These are phyloP conservation scores for Russula sp. DNA, from an alignment of 768 basidiomycete genomes.

Conservation along the genomic window DNA sequence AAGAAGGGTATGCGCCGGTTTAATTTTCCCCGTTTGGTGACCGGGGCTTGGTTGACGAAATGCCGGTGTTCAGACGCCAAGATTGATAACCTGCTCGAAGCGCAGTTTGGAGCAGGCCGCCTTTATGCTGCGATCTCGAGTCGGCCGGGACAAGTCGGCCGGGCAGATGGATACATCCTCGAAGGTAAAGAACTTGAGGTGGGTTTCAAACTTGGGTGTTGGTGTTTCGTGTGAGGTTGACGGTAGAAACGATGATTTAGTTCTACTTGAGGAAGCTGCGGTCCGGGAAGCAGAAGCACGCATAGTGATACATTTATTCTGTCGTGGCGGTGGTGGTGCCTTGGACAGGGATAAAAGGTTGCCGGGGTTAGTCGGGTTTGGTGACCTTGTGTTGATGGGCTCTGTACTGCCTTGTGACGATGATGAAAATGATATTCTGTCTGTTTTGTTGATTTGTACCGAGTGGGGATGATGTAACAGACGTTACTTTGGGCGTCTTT, in stretches of 20 bases:
- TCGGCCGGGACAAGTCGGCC: conserved; percentile 95
- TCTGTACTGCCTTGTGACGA: background rate
- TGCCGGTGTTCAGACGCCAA: conserved; percentile 63
- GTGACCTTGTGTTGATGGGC: background rate
- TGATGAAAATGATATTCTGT: conserved; percentile 4
- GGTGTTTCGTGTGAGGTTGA: background rate
- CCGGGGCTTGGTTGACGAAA: conserved; percentile 15
- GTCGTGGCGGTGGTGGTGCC: conserved; percentile 2
- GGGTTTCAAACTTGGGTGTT: conserved; percentile 32
- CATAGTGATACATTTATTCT: conserved; percentile 36
- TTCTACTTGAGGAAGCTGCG: conserved; percentile 95
- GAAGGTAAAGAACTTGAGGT: conserved; percentile 99
- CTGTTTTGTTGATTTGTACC: background rate
- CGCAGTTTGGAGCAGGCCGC: conserved; percentile 91
- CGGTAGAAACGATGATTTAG: conserved; percentile 41
- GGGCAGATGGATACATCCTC: conserved; percentile 94
- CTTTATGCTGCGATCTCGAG: conserved; percentile 91
- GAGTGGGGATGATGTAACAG: background rate
- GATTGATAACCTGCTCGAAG: conserved; percentile 84
- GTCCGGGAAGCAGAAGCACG: conserved; percentile 94
- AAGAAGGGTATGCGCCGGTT: conserved; percentile 68
- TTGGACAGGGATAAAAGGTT: conserved; percentile 6
- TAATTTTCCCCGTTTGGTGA: background rate
- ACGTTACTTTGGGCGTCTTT: background rate
- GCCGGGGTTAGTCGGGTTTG: background rate